Conservation (phyloP, 2,329 filamentous ascomycete species). For the Fusarium guadeloupense region DNA sequence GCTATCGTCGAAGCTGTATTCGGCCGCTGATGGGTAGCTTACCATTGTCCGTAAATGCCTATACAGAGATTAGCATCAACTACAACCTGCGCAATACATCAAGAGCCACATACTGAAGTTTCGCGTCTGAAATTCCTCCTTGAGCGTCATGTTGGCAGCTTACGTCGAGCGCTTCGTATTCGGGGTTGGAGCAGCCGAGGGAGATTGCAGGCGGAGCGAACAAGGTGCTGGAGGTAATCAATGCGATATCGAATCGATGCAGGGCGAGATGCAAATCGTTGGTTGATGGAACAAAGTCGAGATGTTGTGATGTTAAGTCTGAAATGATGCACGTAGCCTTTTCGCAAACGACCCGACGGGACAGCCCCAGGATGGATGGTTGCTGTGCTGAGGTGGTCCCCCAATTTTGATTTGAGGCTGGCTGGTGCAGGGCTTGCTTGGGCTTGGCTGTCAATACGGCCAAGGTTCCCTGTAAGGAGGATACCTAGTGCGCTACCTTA, state of each 20-base stretch:
- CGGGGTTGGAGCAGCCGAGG: slow-evolving; percentile 18
- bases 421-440: slow-evolving; percentile 42
- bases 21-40: slow-evolving; percentile 49
- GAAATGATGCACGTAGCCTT: slow-evolving; percentile 49
- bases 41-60: slow-evolving; percentile 84
- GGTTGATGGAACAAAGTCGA: slow-evolving; percentile 31
- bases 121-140: slow-evolving; percentile 75
- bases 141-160: slow-evolving; percentile 70
- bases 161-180: slow-evolving; percentile 40
- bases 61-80: slow-evolving; percentile 47
- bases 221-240: slow-evolving; percentile 5
- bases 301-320: slow-evolving; percentile 34
- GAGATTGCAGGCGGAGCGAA: slow-evolving; percentile 11
- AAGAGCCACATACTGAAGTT: slow-evolving; percentile 72
- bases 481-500: slow-evolving; percentile 10
- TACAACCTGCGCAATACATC: not conserved
- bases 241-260: slow-evolving; percentile 9
- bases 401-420: slow-evolving; percentile 45
- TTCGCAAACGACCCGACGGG: slow-evolving; percentile 40
- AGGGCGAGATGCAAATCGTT: slow-evolving; percentile 23
- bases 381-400: slow-evolving; percentile 34
- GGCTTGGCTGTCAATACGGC: slow-evolving; percentile 31
- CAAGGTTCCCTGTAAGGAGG: slow-evolving; percentile 17
- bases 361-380: too few species aligned
- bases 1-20: slow-evolving; percentile 8